Conservation (phyloP, 768 basidiomycete species). For the Phaeotremella fagi region DNA sequence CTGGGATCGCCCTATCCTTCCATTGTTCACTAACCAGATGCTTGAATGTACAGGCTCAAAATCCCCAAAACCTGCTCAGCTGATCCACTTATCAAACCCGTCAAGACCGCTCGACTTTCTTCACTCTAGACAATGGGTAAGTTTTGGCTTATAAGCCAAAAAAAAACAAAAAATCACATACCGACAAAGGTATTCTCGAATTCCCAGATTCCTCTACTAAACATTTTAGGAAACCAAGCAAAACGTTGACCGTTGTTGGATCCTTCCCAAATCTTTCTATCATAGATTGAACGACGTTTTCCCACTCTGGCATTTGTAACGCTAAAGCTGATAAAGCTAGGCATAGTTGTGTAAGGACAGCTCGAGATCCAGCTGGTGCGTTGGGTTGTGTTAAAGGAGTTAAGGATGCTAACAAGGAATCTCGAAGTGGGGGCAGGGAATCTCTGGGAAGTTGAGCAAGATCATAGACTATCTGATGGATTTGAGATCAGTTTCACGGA, state of each 20-base stretch:
- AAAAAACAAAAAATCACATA: constrained; percentile 52
- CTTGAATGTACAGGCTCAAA: constrained; percentile 80
- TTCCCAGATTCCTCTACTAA: constrained; percentile 87
- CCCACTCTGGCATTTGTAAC: constrained; percentile 76
- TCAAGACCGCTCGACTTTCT: constrained; percentile 12
- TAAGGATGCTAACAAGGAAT: constrained; percentile 76
- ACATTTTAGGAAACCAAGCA: constrained; percentile 83
- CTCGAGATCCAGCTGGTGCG: constrained; percentile 66
- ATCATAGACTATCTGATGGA: constrained; percentile 88
- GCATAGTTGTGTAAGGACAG: constrained; percentile 82
- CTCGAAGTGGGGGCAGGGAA: constrained; percentile 72
- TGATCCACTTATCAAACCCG: constrained; percentile 23
- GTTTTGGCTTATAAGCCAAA: neutral
- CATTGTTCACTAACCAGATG: constrained; percentile 60
- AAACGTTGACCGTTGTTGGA: constrained; percentile 71
- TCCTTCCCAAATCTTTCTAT: constrained; percentile 80
- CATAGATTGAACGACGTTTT: constrained; percentile 70
- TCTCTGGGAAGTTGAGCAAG: constrained; percentile 73
- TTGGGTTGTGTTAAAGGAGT: constrained; percentile 53
- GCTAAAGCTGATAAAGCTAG: constrained; percentile 86
- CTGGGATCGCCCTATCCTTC: neutral
- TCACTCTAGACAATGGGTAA: too few species aligned
- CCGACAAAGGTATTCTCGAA: constrained; percentile 79
- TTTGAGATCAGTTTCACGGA: constrained; percentile 29
- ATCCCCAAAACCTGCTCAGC: constrained; percentile 69